Base-by-base conservation (phyloP, 805 yeast genomes). In the Candida hungchunana region DNA sequence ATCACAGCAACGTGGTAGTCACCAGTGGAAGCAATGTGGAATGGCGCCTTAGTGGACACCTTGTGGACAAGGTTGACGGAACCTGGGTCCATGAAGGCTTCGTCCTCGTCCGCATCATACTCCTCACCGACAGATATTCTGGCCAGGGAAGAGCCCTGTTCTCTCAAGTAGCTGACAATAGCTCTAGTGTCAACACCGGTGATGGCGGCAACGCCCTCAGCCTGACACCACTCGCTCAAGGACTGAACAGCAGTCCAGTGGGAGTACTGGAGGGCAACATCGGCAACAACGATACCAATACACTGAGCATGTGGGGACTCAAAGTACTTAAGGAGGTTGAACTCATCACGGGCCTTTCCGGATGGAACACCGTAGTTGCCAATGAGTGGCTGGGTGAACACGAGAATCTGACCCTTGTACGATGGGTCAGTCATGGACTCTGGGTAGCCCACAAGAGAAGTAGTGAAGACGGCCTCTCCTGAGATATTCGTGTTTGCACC, bases 191-290 rank as follows among this genome's bases (percentile, higher is more conserved):
- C 99, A 31, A 93, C 96, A 44, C 97, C 98, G 28, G 96, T 78
- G 53, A 93, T 83, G 30, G 96, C 94, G 38, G 97, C 94, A 37
- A 94, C 93, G 28, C 95, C 96, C 51, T 88, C 94, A 58, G 96
- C 80, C 64, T 84, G 77, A 69, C 98, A 93, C 98, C 97, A 93
- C 51, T 84, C 85, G 42, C 86, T 83, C 40, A 93, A 73, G 14
- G 95, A 82, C 67, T 93, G 97, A 22, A 93, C 96, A 4, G 99
- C 99, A 24, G 97, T 89, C 98, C 98, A 93, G 62, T 93, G 99
- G n/a, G 96, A 86, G 64, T 90, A 87, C 59, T 88, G 75, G 73
- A 89, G 75, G 16, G 98, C 97, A 37, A 77, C 96, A 57, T 93
- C 96, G 28, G 95, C 84, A 18, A 93, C 98, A 32, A 93, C 95